phyloP scores from a whole-genome alignment of 2,329 filamentous ascomycete species.

The Penicillium sp. region DNA sequence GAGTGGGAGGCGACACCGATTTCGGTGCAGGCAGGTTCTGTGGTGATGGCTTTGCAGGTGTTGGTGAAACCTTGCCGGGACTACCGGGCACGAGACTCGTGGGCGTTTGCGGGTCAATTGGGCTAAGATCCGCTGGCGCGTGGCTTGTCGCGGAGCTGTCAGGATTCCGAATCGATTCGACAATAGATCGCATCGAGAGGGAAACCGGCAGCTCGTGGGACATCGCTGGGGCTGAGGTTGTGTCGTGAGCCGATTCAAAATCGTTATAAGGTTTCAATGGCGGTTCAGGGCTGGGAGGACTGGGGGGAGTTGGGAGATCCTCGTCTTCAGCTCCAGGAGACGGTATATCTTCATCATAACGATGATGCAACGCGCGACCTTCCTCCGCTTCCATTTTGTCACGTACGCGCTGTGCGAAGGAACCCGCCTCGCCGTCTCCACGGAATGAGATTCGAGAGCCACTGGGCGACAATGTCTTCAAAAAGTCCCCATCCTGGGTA shows the following conservation, averaged over 20 bases:
- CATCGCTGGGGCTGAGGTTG: slow-evolving; percentile 29
- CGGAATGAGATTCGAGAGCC: slow-evolving; percentile 43
- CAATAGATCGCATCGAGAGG: slow-evolving; percentile 20
- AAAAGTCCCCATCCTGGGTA: slow-evolving; percentile 39
- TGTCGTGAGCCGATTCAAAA: slow-evolving; percentile 25
- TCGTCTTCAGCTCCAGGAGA: slow-evolving; percentile 27
- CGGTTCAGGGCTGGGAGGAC: slow-evolving; percentile 16
- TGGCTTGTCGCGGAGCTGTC: slow-evolving; percentile 23
- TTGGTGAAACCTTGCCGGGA: slow-evolving; percentile 13
- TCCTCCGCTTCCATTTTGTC: slow-evolving; percentile 55
- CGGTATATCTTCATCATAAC: slow-evolving; percentile 34
- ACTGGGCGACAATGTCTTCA: slow-evolving; percentile 33
- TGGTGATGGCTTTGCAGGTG: slow-evolving; percentile 7
- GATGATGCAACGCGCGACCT: slow-evolving; percentile 51
- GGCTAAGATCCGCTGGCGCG: slow-evolving; percentile 20
- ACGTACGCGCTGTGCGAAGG: slow-evolving; percentile 49
- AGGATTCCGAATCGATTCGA: slow-evolving; percentile 29
- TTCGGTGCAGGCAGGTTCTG: slow-evolving; percentile 17
- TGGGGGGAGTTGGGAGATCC: slow-evolving; percentile 9
- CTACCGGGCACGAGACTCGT: slow-evolving; percentile 26
- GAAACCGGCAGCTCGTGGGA: slow-evolving; percentile 24
- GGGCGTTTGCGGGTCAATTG: slow-evolving; percentile 28
- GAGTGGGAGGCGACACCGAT: slow-evolving; percentile 8
- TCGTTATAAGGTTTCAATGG: slow-evolving; percentile 12
- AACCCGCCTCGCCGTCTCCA: slow-evolving; percentile 42